Evolutionary conservation across 176 grass and related monocot genomes (phyloP), one percentile per base, ranked within the genome.

Genomic region (Neostapfia colusana): DNA sequence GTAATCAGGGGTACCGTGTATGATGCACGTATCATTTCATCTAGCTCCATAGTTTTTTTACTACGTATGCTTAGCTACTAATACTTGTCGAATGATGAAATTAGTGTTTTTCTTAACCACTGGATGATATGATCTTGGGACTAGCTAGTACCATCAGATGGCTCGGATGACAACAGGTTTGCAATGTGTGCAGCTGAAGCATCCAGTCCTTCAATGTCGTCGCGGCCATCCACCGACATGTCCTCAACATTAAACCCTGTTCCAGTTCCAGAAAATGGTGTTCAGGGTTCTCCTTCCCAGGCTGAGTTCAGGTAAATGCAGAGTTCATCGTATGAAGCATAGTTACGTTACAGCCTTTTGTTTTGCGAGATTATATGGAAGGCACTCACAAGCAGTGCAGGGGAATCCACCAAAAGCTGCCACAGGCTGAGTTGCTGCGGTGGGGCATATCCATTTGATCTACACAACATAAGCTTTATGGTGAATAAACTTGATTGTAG

Each of bases 371-470:
- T 59, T 70, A 40, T 34, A 54, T 53, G 51, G 26, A 72, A 53
- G 62, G 72, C 54, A 80, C 84, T 85, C 78, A 98, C 95, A 98
- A 79, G 91, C 89, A 85, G 89, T 94, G 82, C 91, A 98, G 17
- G 95, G 84, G 80, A 98, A 92, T 61, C 95, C 95, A 59, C 95
- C 95, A n/a, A 92, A 90, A 85, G 85, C 91, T 0, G 89, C 73
- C 10, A 98, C 91, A 69, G 95, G 73, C 11, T 77, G 67, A n/a
- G 87, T 92, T 40, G 95, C 87, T 76, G 95, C 91, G 1, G 89
- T 94, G 63, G 91, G 95, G 16, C 91, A 98, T 76, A 98, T 94
- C 95, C 95, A 98, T 69, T 98, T 98, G 72, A 98, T 85, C 95
- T 94, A 69, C 85, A 91, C 60, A 31, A 27, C 46, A 84, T 13